A percentile compares a stretch with the other conserved stretches of the same genome.
Evolutionary conservation across 805 yeast genomes (phyloP).

Genomic region (Vanderwaltozyma yarrowii): DNA sequence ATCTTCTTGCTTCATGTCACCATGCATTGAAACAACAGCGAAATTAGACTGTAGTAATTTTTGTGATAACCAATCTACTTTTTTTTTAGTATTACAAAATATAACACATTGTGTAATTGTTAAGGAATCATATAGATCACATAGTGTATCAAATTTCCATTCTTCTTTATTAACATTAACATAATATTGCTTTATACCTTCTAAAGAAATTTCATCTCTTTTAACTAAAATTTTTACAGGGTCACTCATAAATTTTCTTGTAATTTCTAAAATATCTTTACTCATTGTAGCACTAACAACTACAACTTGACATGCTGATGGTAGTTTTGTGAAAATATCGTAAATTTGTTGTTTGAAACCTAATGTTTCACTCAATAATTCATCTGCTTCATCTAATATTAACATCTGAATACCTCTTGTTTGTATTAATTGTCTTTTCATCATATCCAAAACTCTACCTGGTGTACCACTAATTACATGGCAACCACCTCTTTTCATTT

Average conservation of each 20-base stretch:
- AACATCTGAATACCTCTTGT: constrained; percentile 78
- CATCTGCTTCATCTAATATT: constrained; percentile 95
- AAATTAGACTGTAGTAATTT: constrained; percentile 69
- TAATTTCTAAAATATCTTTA: constrained; percentile 80
- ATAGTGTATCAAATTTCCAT: constrained; percentile 88
- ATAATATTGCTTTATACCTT: constrained; percentile 90
- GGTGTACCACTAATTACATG: constrained; percentile 97
- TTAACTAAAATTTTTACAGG: constrained; percentile 91
- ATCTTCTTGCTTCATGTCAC: constrained; percentile 89
- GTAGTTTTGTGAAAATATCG: constrained; percentile 83
- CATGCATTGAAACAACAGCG: constrained; percentile 91
- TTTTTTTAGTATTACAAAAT: constrained; percentile 91
- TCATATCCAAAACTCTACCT: constrained; percentile 87
- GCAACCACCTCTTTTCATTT: constrained; percentile 59
- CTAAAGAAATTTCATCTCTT: constrained; percentile 90
- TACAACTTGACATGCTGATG: constrained; percentile 86
- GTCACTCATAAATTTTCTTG: constrained; percentile 87
- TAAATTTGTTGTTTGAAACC: constrained; percentile 96
- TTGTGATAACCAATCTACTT: constrained; percentile 82
- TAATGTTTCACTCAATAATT: constrained; percentile 68
- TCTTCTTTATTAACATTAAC: constrained; percentile 87
- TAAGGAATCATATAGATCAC: constrained; percentile 90
- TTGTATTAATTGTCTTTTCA: constrained; percentile 66
- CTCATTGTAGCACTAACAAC: constrained; percentile 94
- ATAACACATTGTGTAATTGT: constrained; percentile 96